phyloP scores from a whole-genome alignment of 1,284 basidiomycete species.

The Albatrellus sp. region DNA sequence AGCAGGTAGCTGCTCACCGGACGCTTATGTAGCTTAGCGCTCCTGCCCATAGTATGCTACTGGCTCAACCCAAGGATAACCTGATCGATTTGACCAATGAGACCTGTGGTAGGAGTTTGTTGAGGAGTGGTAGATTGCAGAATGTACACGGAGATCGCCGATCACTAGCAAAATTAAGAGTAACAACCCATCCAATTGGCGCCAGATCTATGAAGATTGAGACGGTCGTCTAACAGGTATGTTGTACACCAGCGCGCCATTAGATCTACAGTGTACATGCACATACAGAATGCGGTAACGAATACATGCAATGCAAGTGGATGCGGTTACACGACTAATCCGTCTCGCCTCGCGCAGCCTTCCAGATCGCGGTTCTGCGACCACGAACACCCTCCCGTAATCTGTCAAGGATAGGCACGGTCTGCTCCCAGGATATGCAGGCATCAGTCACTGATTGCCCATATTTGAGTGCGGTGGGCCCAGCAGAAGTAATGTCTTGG shows the following conservation, averaged over 20 bases:
- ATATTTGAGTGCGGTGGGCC: constrained; percentile 71
- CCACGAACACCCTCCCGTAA: constrained; percentile 73
- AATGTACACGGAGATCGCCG: too few species aligned
- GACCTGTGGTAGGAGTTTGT: too few species aligned
- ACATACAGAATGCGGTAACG: background rate
- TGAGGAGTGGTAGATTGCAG: too few species aligned
- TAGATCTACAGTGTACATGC: background rate
- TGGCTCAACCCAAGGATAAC: too few species aligned
- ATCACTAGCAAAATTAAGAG: too few species aligned
- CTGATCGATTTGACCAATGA: too few species aligned
- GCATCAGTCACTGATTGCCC: constrained; percentile 87
- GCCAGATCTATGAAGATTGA: too few species aligned
- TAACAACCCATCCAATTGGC: too few species aligned
- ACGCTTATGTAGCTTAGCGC: constrained; percentile 30
- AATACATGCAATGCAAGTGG: too few species aligned
- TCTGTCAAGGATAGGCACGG: constrained; percentile 67
- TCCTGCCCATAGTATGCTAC: constrained; percentile 22
- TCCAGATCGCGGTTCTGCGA: constrained; percentile 40
- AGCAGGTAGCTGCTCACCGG: constrained; percentile 14
- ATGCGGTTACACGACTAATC: too few species aligned
- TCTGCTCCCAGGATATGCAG: constrained; percentile 85
- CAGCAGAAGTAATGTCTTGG: constrained; percentile 75
- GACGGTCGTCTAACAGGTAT: too few species aligned
- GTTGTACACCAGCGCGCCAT: too few species aligned
- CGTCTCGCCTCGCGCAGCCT: constrained; percentile 8